Conservation (phyloP, 768 basidiomycete genomes). For the Xerocomellus amylosporus region DNA sequence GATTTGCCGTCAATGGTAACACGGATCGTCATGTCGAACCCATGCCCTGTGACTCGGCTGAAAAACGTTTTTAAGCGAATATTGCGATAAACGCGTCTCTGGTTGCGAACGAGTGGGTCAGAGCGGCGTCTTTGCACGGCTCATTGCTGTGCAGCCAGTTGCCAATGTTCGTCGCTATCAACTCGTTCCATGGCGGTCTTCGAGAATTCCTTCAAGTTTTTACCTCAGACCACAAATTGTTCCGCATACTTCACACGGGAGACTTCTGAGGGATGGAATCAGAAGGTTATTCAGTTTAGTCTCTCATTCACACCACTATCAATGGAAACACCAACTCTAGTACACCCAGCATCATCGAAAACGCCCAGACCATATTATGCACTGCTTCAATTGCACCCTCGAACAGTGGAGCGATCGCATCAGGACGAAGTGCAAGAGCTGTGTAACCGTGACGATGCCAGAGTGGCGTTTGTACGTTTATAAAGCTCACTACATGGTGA, state of each 20-base stretch:
- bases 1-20: slow-evolving; percentile 19
- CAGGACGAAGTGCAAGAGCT: slow-evolving; percentile 10
- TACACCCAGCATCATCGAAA: slow-evolving; percentile 1
- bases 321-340: slow-evolving; percentile 3
- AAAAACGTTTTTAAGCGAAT: slow-evolving; percentile 22
- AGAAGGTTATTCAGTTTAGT: slow-evolving; percentile 6
- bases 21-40: slow-evolving; percentile 11
- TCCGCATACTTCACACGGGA: slow-evolving; percentile 1
- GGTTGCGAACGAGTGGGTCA: slow-evolving; percentile 15
- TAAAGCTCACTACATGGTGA: too few species aligned
- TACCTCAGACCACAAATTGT: slow-evolving; percentile 1
- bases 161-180: slow-evolving; percentile 9
- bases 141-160: slow-evolving; percentile 15
- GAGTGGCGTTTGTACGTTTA: slow-evolving; percentile 19
- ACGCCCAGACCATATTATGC: slow-evolving; percentile 3
- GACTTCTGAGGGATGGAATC: slow-evolving; percentile 17
- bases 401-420: slow-evolving; percentile 7
- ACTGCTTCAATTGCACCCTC: slow-evolving; percentile 8
- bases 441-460: slow-evolving; percentile 13
- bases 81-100: slow-evolving; percentile 7
- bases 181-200: slow-evolving; percentile 6
- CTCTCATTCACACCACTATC: neutral
- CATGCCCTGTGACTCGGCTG: slow-evolving; percentile 11
- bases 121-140: slow-evolving; percentile 16
- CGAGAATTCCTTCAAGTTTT: slow-evolving; percentile 8